phyloP scores from a whole-genome alignment of 2,329 filamentous ascomycete species.

The Colletotrichum orchidophilum region DNA sequence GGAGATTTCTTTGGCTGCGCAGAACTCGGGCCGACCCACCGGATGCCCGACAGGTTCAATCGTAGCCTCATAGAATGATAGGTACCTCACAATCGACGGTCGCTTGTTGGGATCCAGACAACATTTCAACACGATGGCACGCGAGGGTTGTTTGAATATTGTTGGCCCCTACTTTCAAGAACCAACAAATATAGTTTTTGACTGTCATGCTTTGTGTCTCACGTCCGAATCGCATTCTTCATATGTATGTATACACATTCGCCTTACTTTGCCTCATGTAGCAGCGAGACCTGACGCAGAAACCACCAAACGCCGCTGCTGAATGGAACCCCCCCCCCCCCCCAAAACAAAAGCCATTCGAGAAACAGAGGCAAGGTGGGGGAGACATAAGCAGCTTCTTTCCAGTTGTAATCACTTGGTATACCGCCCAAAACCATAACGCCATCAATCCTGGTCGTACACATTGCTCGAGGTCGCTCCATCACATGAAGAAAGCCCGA shows the following conservation, averaged over 20 bases:
- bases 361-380: background rate
- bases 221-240: background rate
- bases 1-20: background rate
- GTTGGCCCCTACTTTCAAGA: background rate
- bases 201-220: background rate
- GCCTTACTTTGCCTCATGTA: background rate
- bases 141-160: background rate
- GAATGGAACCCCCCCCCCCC: background rate
- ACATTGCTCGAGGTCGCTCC: background rate
- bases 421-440: conserved; percentile 13
- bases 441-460: conserved; percentile 6
- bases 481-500: background rate
- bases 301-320: conserved; percentile 16
- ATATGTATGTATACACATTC: background rate
- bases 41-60: background rate
- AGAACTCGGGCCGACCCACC: background rate
- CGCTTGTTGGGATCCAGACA: background rate
- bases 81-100: background rate
- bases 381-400: background rate
- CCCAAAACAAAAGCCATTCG: background rate
- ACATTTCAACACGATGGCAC: background rate
- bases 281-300: background rate
- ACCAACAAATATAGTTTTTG: background rate
- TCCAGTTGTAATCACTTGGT: conserved; percentile 10
- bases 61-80: background rate